Evolutionary conservation across 495 filamentous ascomycete genomes (phyloP), one percentile per base, ranked within the genome.

Genomic region (Aspergillus affinis): DNA sequence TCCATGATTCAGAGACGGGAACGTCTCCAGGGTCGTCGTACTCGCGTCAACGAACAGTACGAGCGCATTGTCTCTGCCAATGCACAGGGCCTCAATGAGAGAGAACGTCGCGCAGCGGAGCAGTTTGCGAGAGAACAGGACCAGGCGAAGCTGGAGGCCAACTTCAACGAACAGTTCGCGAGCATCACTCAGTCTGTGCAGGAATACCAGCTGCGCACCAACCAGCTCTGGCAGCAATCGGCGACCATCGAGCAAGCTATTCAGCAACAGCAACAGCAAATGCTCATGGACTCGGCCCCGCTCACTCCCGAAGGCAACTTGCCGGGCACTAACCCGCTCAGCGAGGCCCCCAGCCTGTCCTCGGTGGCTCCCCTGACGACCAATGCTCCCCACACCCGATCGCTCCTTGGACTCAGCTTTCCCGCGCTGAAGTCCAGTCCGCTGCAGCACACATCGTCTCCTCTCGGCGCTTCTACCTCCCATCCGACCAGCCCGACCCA

Each of bases 61-160:
- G 88, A 90, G 50, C 84, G 86, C 59, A 89, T 95, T 55, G 82
- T 85, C 26, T 87, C 89, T 55, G 89, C 88, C 55, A 93, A 91
- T 66, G 84, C 82, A 21, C 84, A 90, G 55, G 89, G 86, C 9
- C 78, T 91, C 61, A 84, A 91, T 63, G 90, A 90, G 70, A 83
- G 85, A 64, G 87, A 90, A 62, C 86, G 88, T 26, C 86, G 86
- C 48, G 81, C 86, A 17, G 85, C 88, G 18, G 86, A 89, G 64
- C 86, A 87, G 59, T 83, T 84, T 53, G 81, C 80, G 15, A 79
- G 86, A 57, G 82, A 88, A 61, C 79, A 86, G 55, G 88, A 92
- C 36, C 82, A 88, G 20, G 72, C 76, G 4, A 83, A 83, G 20
- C 69, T 82, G 27, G 88, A 90, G 59, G 55, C 61, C 44, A 77